Percentiles rank a stretch among this genome's conserved stretches.
Conservation (phyloP, 768 basidiomycete genomes). For the Suillus occidentalis region DNA sequence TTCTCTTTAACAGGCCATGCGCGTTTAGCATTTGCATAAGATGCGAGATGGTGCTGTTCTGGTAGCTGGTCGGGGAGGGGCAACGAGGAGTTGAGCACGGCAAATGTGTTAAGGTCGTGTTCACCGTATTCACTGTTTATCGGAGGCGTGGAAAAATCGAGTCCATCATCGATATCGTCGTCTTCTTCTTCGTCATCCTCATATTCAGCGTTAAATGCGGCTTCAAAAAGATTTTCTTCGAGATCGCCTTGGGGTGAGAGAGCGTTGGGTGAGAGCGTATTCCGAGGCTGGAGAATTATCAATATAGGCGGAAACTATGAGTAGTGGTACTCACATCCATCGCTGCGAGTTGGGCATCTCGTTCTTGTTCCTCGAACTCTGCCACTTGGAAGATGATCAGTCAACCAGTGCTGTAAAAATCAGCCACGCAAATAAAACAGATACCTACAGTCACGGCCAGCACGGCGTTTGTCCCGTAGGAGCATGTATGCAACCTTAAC, state of each 20-base stretch:
- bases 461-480: slow-evolving; percentile 81
- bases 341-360: slow-evolving; percentile 74
- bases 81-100: slow-evolving; percentile 87
- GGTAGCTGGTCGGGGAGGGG: slow-evolving; percentile 65
- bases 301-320: slow-evolving; percentile 13
- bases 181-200: slow-evolving; percentile 39
- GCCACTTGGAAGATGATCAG: slow-evolving; percentile 50
- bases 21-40: slow-evolving; percentile 56
- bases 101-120: slow-evolving; percentile 62
- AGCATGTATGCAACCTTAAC: slow-evolving; percentile 97
- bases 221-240: slow-evolving; percentile 80
- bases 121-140: slow-evolving; percentile 37
- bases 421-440: not conserved
- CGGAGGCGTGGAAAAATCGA: slow-evolving; percentile 47
- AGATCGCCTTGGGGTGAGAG: slow-evolving; percentile 64
- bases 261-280: slow-evolving; percentile 63
- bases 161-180: slow-evolving; percentile 58
- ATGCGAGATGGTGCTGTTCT: slow-evolving; percentile 71
- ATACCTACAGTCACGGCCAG: slow-evolving; percentile 80
- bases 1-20: slow-evolving; percentile 53
- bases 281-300: slow-evolving; percentile 53
- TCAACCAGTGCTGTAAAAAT: slow-evolving; percentile 13
- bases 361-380: slow-evolving; percentile 81
- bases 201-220: slow-evolving; percentile 51
- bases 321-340: slow-evolving; percentile 68